Base-by-base conservation (phyloP, 2,329 filamentous ascomycete genomes). In the Trichoderma polysporum region DNA sequence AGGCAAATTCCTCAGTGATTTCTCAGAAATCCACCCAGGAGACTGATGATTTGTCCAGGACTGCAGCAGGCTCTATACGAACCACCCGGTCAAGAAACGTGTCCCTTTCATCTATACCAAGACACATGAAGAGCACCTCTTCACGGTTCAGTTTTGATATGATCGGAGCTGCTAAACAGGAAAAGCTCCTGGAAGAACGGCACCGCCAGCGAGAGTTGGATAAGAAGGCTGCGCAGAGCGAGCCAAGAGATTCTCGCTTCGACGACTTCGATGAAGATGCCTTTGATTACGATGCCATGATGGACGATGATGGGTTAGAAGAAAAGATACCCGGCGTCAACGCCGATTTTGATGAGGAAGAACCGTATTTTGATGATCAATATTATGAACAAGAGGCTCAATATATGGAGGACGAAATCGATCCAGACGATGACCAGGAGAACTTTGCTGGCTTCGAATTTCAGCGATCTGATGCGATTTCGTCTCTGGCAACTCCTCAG, bases 131-230 rank as follows among this genome's bases (percentile, higher is more conserved):
- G 77, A 93, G 91, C 75, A 91, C 89, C 12, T 91, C 91, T 0
- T 93, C 90, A 0, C 83, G 91, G 15, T 94, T 94, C 74, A 94
- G 91, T 72, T 94, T 94, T 73, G 91, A 94, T 73, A 91, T 93
- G 83, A 86, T 89, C 17, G 90, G 89, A 5, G 87, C 87, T 6
- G 90, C 90, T 15, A 85, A 86, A 68, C 84, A 89, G 72, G 88
- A 90, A 76, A 90, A 88, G 76, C 76, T 90, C 41, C 79, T 93
- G 47, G 92, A 93, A 75, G 91, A 92, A 71, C 85, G 88, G 56
- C 90, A 93, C 75, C 83, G 89, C 17, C 85, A 90, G 70, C 86
- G 88, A 63, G 86, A 89, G 69, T 80, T 88, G 33, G 88, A 90
- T 67, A 89, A 85, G 72, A 82, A 86, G 68, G 80, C 79, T 4